phyloP scores from a whole-genome alignment of 2,329 filamentous ascomycete species.

The Fusarium poae region DNA sequence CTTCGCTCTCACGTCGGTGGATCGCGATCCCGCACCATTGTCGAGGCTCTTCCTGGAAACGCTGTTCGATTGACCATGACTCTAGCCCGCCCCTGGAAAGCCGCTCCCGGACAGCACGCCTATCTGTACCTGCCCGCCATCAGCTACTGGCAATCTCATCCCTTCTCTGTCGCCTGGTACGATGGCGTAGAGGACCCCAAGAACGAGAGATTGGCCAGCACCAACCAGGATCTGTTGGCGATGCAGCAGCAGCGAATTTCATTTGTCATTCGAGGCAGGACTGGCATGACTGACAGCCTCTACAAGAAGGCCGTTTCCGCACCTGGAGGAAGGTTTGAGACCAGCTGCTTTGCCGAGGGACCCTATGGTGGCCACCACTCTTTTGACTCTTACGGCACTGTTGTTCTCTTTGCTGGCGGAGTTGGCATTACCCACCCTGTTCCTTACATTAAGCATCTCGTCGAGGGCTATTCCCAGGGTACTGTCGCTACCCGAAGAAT shows the following conservation, averaged over 20 bases:
- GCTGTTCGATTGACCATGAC: constrained; percentile 79
- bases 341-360: constrained; percentile 78
- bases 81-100: constrained; percentile 81
- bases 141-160: constrained; percentile 80
- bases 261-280: constrained; percentile 79
- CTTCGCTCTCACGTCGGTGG: constrained; percentile 75
- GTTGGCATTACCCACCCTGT: constrained; percentile 86
- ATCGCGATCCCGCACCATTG: constrained; percentile 75
- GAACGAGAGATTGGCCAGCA: constrained; percentile 70
- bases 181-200: constrained; percentile 70
- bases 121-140: constrained; percentile 83
- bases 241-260: constrained; percentile 75
- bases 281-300: constrained; percentile 78
- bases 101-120: constrained; percentile 81
- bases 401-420: constrained; percentile 83
- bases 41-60: constrained; percentile 82
- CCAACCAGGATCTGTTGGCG: constrained; percentile 68
- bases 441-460: constrained; percentile 79
- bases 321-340: constrained; percentile 71
- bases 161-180: constrained; percentile 84
- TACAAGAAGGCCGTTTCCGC: constrained; percentile 75
- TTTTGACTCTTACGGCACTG: constrained; percentile 81
- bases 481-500: constrained; percentile 79
- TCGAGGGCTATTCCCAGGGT: constrained; percentile 75
- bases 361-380: constrained; percentile 81